These are phyloP conservation scores for Trifolium dubium DNA, from an alignment of 306 rosid species.

Conservation along the genomic window DNA sequence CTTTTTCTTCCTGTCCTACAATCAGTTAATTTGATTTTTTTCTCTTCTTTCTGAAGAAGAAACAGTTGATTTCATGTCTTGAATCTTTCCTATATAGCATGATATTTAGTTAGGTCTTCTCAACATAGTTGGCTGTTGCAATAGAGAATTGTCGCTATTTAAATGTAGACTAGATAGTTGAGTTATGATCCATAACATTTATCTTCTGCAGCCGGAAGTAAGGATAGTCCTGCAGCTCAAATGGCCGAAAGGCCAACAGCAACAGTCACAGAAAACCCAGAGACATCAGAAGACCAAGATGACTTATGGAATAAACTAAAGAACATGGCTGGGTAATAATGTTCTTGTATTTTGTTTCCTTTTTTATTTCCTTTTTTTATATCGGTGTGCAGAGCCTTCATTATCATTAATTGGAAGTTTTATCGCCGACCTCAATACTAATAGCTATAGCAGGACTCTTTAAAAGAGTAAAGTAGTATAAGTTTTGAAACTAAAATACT, in stretches of 20 bases:
- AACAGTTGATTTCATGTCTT: neutral
- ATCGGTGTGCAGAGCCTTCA: constrained; percentile 1
- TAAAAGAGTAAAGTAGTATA: neutral
- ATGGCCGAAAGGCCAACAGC: constrained; percentile 55
- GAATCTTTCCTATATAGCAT: constrained; percentile 19
- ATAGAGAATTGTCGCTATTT: constrained; percentile 11
- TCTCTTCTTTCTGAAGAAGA: too few relatives aligned
- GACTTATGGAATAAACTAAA: constrained; percentile 72
- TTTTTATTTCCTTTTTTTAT: neutral
- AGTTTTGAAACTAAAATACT: constrained; percentile 3
- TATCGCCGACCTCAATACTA: neutral
- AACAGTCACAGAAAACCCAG: constrained; percentile 55
- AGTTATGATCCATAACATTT: constrained; percentile 38
- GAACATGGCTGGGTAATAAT: constrained; percentile 76
- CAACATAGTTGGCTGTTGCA: constrained; percentile 23
- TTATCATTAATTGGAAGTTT: constrained; percentile 22
- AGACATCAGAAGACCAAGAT: constrained; percentile 57
- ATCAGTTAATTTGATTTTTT: neutral
- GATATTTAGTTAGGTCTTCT: constrained; percentile 27
- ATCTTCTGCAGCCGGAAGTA: constrained; percentile 62
- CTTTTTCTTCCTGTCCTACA: constrained; percentile 24
- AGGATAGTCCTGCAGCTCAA: constrained; percentile 54
- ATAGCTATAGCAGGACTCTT: neutral
- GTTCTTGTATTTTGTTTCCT: constrained; percentile 36
- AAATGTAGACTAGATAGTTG: constrained; percentile 33